Evolutionary conservation across 768 basidiomycete species (phyloP).

Genomic region (Phylloporus sp.): DNA sequence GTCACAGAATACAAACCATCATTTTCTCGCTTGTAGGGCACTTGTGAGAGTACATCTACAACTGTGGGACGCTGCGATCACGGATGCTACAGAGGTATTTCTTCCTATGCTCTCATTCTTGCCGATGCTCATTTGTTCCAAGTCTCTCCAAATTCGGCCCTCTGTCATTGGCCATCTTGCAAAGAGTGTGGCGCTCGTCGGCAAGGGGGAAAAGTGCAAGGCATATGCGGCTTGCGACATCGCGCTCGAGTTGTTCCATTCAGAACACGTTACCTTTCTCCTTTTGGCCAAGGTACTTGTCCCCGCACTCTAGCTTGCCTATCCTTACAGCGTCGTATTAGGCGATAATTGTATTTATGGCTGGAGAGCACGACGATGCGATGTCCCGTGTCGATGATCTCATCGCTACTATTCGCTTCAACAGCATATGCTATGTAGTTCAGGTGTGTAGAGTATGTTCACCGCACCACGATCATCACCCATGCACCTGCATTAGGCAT

Average conservation of each 20-base stretch:
- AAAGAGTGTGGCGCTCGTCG: not conserved
- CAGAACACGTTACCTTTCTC: not conserved
- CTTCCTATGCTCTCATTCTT: no score
- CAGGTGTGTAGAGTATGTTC: not conserved
- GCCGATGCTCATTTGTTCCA: not conserved
- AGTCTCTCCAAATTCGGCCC: not conserved
- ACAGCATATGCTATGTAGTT: not conserved
- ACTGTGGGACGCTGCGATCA: not conserved
- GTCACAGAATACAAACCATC: not conserved
- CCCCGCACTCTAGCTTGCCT: not conserved
- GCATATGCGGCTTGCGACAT: not conserved
- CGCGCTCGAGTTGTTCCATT: not conserved
- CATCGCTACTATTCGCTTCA: not conserved
- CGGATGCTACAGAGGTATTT: not conserved
- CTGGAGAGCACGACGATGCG: constrained; percentile 1
- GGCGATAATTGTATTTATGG: constrained; percentile 6
- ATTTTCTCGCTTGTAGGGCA: not conserved
- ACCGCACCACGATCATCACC: no score
- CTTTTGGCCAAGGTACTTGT: not conserved
- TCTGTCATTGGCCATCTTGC: not conserved
- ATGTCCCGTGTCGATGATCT: constrained; percentile 3
- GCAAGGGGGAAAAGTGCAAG: not conserved
- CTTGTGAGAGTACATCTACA: not conserved
- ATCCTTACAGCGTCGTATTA: not conserved
- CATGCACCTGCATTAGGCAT: not conserved